Evolutionary conservation across 345 rosid species (phyloP).

Genomic region (Cardamine resedifolia): DNA sequence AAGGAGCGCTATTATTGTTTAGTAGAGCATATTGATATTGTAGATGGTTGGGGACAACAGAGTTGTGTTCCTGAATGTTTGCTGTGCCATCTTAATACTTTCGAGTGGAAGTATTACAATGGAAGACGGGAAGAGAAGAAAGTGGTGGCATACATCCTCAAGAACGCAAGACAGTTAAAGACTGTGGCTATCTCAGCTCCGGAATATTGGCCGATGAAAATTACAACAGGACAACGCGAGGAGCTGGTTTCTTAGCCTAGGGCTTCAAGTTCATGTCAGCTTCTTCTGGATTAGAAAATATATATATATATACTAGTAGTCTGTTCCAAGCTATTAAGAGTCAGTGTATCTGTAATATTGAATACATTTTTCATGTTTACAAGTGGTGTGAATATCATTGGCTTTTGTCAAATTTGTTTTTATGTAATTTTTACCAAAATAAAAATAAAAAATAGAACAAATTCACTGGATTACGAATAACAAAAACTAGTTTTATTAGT

Average conservation of each 20-base stretch:
- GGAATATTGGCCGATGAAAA: background rate
- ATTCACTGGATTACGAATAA: too few relatives aligned
- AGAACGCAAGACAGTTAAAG: conserved; percentile 4
- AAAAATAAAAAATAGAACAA: too few relatives aligned
- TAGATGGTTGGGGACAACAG: background rate
- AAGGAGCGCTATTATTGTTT: too few relatives aligned
- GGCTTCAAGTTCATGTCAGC: conserved; percentile 13
- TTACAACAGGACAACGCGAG: background rate
- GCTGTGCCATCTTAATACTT: background rate
- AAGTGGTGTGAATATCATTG: too few relatives aligned
- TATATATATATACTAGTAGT: background rate
- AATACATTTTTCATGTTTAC: background rate
- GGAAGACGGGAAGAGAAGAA: background rate
- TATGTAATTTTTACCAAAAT: too few relatives aligned
- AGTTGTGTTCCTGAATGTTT: conserved; percentile 4
- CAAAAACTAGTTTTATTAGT: too few relatives aligned
- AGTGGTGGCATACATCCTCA: background rate
- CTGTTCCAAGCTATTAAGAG: background rate
- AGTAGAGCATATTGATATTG: too few relatives aligned
- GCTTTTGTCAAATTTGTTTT: too few relatives aligned
- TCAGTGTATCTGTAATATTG: background rate
- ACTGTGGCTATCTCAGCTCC: background rate
- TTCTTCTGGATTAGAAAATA: background rate
- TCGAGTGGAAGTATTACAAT: background rate
- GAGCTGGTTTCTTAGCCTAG: background rate